Conservation (phyloP, 441 rosid species). For the Gossypium davidsonii region DNA sequence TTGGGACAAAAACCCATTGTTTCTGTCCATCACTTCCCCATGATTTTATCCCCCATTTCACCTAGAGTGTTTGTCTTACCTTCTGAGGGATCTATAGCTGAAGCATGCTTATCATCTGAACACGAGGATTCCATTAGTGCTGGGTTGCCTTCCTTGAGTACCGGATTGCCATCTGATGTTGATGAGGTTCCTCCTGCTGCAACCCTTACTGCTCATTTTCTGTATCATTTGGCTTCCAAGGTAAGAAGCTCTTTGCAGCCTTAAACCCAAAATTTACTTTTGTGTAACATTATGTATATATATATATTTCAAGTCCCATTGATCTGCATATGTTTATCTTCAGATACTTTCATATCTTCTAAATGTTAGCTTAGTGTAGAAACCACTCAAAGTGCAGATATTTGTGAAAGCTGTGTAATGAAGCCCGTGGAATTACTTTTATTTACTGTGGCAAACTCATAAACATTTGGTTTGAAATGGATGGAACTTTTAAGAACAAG, state of each 20-base stretch:
- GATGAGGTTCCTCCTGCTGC: conserved; percentile 87
- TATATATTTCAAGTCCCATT: background rate
- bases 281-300: background rate
- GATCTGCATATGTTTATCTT: background rate
- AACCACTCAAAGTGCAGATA: background rate
- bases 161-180: conserved; percentile 49
- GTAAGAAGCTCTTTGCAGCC: conserved; percentile 26
- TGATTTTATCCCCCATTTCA: conserved; percentile 80
- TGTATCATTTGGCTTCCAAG: conserved; percentile 83
- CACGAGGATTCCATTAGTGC: conserved; percentile 76
- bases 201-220: conserved; percentile 82
- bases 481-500: background rate
- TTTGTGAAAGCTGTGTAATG: background rate
- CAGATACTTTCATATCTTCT: background rate
- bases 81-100: conserved; percentile 87
- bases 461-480: background rate
- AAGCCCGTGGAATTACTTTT: background rate
- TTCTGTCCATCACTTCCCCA: conserved; percentile 79
- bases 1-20: conserved; percentile 41
- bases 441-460: background rate
- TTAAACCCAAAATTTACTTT: conserved; percentile 6
- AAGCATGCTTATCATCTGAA: conserved; percentile 64
- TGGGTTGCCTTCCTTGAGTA: conserved; percentile 78
- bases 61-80: conserved; percentile 88
- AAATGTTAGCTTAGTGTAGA: background rate